Evolutionary conservation across 305 asterid genomes (phyloP), one percentile per base, ranked within the genome.

Genomic region (Fraxinus baroniana): DNA sequence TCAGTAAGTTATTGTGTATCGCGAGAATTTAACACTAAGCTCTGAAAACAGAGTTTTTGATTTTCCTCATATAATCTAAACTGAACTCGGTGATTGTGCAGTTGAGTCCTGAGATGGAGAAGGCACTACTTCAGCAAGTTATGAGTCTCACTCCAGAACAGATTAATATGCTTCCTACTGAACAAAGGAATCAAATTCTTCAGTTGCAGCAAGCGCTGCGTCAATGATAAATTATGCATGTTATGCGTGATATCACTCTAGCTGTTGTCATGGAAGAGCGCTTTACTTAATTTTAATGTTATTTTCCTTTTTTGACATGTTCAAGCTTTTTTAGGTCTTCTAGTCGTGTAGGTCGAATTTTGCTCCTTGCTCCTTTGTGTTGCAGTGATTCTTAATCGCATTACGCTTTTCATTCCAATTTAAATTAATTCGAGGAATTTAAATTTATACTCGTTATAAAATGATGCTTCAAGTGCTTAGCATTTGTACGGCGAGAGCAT

Each of bases 181-280:
- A 94, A 52, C 98, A 94, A 83, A 91, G 98, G 85, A 90, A 81
- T 87, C 97, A 94, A 91, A 91, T 94, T 81, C 88, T 96, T 82
- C 95, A 93, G 89, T 86, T 96, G 94, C 99, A 92, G 88, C 97
- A 94, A 87, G 92, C 92, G 91, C 93, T 96, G 80, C 94, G 98
- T n/a, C 97, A 87, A 44, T 91, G 88, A 90, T 22, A 28, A 66
- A 77, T 28, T 20, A 24, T 39, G 74, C 76, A 7, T 0, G 0
- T 76, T 24, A 22, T 2, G 18, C 2, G 4, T 74, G 26, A 49
- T 26, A 12, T 37, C 83, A 55, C 72, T n/a, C 24, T 39, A 35
- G 75, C 70, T 39, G 76, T 7, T 76, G 60, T 46, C 60, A 46
- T 52, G 64, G 64, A 52, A 52, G 24, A 52, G 24, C 5, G 35